Evolutionary conservation across 192 early-diverging fungal genomes (phyloP), one percentile per base, ranked within the genome.

Genomic region (Paraglomus brasilianum): DNA sequence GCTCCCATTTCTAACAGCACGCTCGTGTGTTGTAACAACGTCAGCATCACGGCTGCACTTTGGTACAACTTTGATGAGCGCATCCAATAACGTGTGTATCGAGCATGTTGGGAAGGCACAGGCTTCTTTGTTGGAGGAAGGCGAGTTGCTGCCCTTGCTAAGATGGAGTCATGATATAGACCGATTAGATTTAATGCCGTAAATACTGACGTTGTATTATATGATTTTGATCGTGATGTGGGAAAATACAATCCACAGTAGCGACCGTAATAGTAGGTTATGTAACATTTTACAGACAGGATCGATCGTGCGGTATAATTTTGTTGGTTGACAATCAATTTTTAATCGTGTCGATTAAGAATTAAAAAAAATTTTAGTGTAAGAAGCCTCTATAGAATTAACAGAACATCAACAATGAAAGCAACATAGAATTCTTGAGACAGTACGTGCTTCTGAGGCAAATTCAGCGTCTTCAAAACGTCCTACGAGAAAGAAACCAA

Each of bases 401-500:
- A n/a, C n/a, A 39, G 10, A 68, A 3, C 10, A 15, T 17, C 38
- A 9, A 30, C 19, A 61, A 5, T 38, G 0, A 5, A 24, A 43
- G 5, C 8, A 43, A 61, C 30, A 42, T 10, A 57, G 9, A n/a
- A 6, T 49, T 38, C 42, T 60, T 1, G 5, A 40, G 7, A 55
- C 72, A 73, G 78, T 87, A 83, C 85, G 78, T 13, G 88, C 89
- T 83, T 96, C 93, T 13, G 94, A 94, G 9, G 90, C 91, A 43
- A 98, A 82, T 72, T 98, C 96, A 15, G 94, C 86, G 75, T 96
- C 91, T 42, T 89, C 86, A 75, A 98, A 98, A 10, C 96, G 89
- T 55, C 95, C 92, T 91, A 75, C 47, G 43, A 55, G 14, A 63
- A 45, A 57, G 24, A 21, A 48, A 51, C 45, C 46, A 13, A 49